These are phyloP conservation scores for Mortierella sp. DNA, from an alignment of 371 early-diverging fungal genomes.

Conservation along the genomic window DNA sequence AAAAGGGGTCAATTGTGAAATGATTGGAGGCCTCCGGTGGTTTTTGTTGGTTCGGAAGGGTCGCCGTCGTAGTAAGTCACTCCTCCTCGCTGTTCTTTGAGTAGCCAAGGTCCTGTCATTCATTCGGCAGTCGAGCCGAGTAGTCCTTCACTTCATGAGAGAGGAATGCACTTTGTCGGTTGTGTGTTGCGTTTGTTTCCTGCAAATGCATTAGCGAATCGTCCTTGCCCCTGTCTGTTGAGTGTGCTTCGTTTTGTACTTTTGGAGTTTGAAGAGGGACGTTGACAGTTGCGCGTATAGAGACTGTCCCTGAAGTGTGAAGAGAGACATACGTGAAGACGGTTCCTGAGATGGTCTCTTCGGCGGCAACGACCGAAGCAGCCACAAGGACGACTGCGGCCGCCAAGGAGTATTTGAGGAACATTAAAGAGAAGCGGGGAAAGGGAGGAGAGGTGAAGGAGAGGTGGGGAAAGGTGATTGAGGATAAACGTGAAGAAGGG, in stretches of 20 bases:
- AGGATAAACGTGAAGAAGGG: background rate
- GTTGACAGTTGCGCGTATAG: no score
- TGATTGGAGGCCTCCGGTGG: background rate
- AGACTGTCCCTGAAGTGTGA: background rate
- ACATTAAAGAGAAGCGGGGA: background rate
- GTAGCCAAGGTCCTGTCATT: no score
- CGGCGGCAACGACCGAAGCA: background rate
- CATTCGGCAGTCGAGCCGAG: no score
- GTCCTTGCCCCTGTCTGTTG: background rate
- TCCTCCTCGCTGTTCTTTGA: no score
- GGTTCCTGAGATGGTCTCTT: background rate
- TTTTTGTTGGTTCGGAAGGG: no score
- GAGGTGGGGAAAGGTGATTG: background rate
- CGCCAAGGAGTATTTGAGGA: constrained; percentile 11
- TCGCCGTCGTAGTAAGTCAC: no score
- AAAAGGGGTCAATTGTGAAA: background rate
- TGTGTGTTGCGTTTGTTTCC: no score
- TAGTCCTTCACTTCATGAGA: no score
- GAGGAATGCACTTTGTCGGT: no score
- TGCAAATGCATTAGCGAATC: no score
- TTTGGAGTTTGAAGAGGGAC: no score
- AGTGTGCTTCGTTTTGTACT: no score
- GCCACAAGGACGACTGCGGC: constrained; percentile 5
- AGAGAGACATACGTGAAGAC: background rate
- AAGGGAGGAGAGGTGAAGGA: background rate